A percentile compares a stretch with the other conserved stretches of the same genome.
Conservation (phyloP, 2,329 filamentous ascomycete genomes). For the Tolypocladium nubicola region DNA sequence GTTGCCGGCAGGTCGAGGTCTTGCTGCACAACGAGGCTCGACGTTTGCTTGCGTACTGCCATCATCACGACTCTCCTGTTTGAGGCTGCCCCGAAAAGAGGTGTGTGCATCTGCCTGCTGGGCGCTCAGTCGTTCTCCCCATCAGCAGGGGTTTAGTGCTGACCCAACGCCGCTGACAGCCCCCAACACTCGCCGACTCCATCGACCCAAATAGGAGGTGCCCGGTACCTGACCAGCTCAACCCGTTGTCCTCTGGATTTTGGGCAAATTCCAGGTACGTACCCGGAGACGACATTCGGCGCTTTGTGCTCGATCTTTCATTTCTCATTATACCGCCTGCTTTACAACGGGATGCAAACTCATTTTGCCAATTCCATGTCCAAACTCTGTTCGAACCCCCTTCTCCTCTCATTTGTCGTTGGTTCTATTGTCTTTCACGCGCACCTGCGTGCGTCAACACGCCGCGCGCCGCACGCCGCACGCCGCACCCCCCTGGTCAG, state of each 20-base stretch:
- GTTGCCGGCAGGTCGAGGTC: neutral
- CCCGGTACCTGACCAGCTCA: neutral
- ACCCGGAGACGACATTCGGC: neutral
- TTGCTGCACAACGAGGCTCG: neutral
- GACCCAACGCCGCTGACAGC: neutral
- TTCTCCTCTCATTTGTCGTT: neutral
- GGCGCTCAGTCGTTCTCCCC: neutral
- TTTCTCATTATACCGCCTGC: neutral
- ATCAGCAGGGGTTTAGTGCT: slow-evolving; percentile 1
- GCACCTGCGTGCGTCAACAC: neutral
- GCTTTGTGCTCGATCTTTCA: neutral
- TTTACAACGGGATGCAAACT: neutral
- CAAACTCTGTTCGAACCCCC: neutral
- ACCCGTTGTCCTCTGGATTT: neutral
- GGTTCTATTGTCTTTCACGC: neutral
- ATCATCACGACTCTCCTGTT: neutral
- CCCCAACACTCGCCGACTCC: slow-evolving; percentile 1
- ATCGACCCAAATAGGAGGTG: neutral
- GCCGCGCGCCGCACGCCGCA: neutral
- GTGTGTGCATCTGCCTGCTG: neutral
- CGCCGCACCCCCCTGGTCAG: neutral
- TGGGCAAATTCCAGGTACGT: neutral
- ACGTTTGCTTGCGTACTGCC: neutral
- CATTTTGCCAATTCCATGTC: neutral
- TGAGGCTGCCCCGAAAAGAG: neutral